Evolutionary conservation across 331 rosid species (phyloP), one percentile per base, ranked within the genome.

Genomic region (Spiraea crenata): DNA sequence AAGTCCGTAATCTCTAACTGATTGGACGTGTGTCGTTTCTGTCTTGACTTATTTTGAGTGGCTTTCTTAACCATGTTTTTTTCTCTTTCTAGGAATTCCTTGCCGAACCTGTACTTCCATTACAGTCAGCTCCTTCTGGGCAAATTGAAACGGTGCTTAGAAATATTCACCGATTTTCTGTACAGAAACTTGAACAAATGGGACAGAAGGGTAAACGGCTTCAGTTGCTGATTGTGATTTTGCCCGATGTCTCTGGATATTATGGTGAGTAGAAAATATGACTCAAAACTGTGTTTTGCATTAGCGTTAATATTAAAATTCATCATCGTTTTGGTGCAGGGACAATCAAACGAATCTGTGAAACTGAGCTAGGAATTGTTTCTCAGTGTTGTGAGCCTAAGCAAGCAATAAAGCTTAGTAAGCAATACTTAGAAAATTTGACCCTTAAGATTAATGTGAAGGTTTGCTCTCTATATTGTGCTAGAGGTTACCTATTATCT

Each of bases 361-460:
- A 85, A 71, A 82, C 89, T 0, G 89, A 85, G 37, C 81, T 85
- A 0, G 89, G 89, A 40, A 85, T 85, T 35, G 89, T 85, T 12
- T 67, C 89, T 5, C 89, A 85, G 55, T 85, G 89, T 69, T 85
- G 89, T 63, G 77, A 72, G 8, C 89, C 89, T 2, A 80, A 2
- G 71, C 73, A 72, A 56, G 84, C 77, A 3, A 20, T 25, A 2
- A 80, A 64, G 61, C 74, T 64, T 9, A 74, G 38, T 46, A 66
- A 11, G 56, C 85, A 82, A 10, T 85, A 85, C 31, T 70, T 85
- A 16, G 89, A 85, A 48, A 85, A 85, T 74, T 31, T 93, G 47
- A 9, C 97, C 1, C 86, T 93, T 0, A 93, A 93, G 77, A 85
- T 93, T 4, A 85, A 79, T 49, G 81, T 77, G 6, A 85, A 82